A percentile compares a stretch with the other conserved stretches of the same genome.
Conservation (phyloP, 1,139 yeast species). For the Arxiozyma bovina region DNA sequence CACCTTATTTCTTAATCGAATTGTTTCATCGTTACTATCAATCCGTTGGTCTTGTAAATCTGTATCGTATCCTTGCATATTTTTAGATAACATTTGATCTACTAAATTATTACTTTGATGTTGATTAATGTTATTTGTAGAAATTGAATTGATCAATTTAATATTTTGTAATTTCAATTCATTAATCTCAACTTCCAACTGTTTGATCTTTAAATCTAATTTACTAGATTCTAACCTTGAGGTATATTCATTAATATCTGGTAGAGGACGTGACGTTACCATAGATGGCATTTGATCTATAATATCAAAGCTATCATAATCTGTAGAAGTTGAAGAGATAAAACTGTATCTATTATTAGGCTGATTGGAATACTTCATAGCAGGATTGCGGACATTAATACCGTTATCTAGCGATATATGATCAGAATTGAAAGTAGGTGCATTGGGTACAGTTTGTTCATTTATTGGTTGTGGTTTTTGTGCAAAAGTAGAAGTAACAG, state of each 20-base stretch:
- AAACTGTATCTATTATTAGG: conserved; percentile 26
- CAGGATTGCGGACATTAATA: conserved; percentile 15
- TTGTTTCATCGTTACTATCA: not conserved
- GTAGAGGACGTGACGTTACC: not conserved
- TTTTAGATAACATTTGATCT: conserved; percentile 2
- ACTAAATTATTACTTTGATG: conserved; percentile 7
- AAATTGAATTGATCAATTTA: conserved; percentile 26
- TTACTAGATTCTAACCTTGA: conserved; percentile 8
- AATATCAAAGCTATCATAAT: conserved; percentile 20
- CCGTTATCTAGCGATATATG: conserved; percentile 3
- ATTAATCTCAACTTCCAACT: conserved; percentile 28
- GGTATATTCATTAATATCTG: conserved; percentile 2
- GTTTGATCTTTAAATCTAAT: conserved; percentile 27
- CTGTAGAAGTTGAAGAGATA: conserved; percentile 27
- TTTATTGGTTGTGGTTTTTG: not conserved
- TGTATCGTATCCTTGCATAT: not conserved
- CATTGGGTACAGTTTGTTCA: not conserved
- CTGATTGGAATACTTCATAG: not conserved
- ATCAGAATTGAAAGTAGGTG: conserved; percentile 2
- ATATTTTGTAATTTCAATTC: conserved; percentile 30
- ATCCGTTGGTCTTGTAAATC: not conserved
- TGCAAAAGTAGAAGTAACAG: not conserved
- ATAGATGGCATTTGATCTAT: conserved; percentile 8
- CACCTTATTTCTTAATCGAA: conserved; percentile 22
- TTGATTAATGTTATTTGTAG: conserved; percentile 14